phyloP scores from a whole-genome alignment of 2,329 filamentous ascomycete species.

The Metarhizium anisopliae region DNA sequence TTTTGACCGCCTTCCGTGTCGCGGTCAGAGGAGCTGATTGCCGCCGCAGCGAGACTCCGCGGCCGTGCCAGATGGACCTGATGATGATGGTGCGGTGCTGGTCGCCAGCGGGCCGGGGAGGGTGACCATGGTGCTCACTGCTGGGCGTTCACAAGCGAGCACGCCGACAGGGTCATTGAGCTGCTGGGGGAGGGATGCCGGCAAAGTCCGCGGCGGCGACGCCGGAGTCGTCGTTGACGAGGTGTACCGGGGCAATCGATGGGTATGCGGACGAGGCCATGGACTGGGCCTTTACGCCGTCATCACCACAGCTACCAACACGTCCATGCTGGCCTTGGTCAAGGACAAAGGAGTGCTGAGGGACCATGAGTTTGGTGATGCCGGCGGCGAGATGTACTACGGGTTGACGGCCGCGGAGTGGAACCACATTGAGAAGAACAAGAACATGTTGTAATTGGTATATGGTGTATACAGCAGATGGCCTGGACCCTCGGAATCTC shows the following conservation, averaged over 20 bases:
- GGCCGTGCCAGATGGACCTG: slow-evolving; percentile 14
- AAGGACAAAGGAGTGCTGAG: slow-evolving; percentile 13
- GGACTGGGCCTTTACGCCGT: slow-evolving; percentile 17
- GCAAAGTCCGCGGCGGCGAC: slow-evolving; percentile 14
- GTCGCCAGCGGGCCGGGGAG: slow-evolving; percentile 13
- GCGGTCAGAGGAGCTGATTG: slow-evolving; percentile 10
- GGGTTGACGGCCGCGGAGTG: slow-evolving; percentile 15
- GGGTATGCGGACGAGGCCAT: slow-evolving; percentile 19
- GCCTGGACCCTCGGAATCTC: background rate
- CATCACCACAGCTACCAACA: slow-evolving; percentile 14
- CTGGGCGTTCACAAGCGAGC: no score
- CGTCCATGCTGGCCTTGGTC: slow-evolving; percentile 14
- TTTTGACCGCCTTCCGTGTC: slow-evolving; percentile 14
- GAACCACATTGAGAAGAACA: background rate
- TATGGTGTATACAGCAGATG: background rate
- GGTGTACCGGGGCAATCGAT: slow-evolving; percentile 10
- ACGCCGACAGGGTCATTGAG: slow-evolving; percentile 13
- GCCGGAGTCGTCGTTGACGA: slow-evolving; percentile 18
- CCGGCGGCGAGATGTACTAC: slow-evolving; percentile 15
- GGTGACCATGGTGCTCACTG: no score
- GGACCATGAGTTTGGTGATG: slow-evolving; percentile 9
- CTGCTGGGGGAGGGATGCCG: slow-evolving; percentile 12
- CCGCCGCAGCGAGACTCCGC: slow-evolving; percentile 15
- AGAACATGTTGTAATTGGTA: background rate
- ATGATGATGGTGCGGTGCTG: background rate